phyloP scores from a whole-genome alignment of 1,284 basidiomycete genomes.

The Apiotrichum gracile region DNA sequence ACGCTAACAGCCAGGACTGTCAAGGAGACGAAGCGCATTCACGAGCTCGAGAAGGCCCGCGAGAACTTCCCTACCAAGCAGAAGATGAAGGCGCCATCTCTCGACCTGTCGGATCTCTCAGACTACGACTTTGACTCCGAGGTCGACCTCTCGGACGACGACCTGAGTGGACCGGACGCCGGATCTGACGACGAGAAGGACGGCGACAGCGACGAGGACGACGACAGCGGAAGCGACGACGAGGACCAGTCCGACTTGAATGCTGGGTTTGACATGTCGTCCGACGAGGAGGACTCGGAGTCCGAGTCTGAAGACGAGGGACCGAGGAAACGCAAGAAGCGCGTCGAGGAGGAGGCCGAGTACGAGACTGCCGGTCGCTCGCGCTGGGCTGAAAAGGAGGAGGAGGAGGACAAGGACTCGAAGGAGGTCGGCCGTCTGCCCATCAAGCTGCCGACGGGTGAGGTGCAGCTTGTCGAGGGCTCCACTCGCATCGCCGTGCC shows the following conservation, averaged over 20 bases:
- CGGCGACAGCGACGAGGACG: conserved; percentile 11
- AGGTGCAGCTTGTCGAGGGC: conserved; percentile 53
- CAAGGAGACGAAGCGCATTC: conserved; percentile 46
- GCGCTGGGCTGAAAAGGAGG: conserved; percentile 25
- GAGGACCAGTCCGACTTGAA: conserved; percentile 11
- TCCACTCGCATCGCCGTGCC: conserved; percentile 49
- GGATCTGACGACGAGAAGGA: conserved; percentile 15
- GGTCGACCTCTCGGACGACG: conserved; percentile 21
- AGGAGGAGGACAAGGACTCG: conserved; percentile 28
- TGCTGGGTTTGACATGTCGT: conserved; percentile 14
- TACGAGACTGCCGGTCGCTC: conserved; percentile 35
- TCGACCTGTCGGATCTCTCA: conserved; percentile 23
- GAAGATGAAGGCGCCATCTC: conserved; percentile 28
- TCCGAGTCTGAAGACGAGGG: conserved; percentile 15
- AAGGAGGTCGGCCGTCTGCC: conserved; percentile 63
- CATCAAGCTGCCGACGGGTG: conserved; percentile 75
- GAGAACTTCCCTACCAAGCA: conserved; percentile 35
- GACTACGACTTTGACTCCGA: conserved; percentile 44
- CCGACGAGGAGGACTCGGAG: conserved; percentile 7
- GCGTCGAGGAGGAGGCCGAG: conserved; percentile 36
- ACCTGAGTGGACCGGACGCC: neutral
- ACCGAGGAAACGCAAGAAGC: conserved; percentile 25
- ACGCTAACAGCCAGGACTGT: conserved; percentile 27
- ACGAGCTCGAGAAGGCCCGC: conserved; percentile 36
- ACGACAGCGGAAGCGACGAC: conserved; percentile 18